phyloP scores from a whole-genome alignment of 257 asterid genomes.

The Craterostigma plantagineum region DNA sequence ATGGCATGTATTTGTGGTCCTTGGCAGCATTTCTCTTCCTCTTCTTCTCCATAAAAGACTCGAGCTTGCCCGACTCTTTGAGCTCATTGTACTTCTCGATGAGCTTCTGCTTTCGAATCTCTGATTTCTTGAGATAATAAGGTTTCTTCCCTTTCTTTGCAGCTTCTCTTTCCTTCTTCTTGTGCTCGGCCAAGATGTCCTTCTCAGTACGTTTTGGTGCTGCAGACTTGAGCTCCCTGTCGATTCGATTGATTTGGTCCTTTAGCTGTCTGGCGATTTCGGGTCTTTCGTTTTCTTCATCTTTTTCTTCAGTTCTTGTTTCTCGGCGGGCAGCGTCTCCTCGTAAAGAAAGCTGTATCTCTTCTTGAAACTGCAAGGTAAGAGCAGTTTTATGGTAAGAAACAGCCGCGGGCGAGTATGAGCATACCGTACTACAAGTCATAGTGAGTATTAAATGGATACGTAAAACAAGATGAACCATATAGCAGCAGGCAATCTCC shows the following conservation, averaged over 20 bases:
- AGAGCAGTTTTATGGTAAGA: neutral
- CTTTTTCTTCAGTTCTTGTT: slow-evolving; percentile 55
- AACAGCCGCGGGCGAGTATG: too few species aligned
- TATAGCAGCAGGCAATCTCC: too few species aligned
- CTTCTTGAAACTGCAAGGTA: slow-evolving; percentile 58
- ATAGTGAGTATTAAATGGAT: too few species aligned
- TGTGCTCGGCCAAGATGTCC: slow-evolving; percentile 63
- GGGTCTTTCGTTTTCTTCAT: slow-evolving; percentile 51
- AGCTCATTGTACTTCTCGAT: slow-evolving; percentile 66
- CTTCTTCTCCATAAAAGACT: slow-evolving; percentile 65
- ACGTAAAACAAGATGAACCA: too few species aligned
- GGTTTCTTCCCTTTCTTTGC: slow-evolving; percentile 90
- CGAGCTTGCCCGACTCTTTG: slow-evolving; percentile 75
- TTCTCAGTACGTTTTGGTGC: slow-evolving; percentile 43
- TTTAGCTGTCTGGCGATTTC: slow-evolving; percentile 32
- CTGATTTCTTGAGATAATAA: slow-evolving; percentile 69
- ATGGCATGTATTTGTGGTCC: slow-evolving; percentile 78
- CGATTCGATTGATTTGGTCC: slow-evolving; percentile 30
- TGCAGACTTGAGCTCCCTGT: slow-evolving; percentile 58
- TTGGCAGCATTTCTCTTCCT: slow-evolving; percentile 74
- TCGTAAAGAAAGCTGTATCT: slow-evolving; percentile 70
- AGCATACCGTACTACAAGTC: too few species aligned
- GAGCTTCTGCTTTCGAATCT: slow-evolving; percentile 46
- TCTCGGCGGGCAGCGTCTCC: slow-evolving; percentile 66
- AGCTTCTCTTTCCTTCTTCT: slow-evolving; percentile 92